Base-by-base conservation (phyloP, 495 filamentous ascomycete species). In the Penicillium soppii region DNA sequence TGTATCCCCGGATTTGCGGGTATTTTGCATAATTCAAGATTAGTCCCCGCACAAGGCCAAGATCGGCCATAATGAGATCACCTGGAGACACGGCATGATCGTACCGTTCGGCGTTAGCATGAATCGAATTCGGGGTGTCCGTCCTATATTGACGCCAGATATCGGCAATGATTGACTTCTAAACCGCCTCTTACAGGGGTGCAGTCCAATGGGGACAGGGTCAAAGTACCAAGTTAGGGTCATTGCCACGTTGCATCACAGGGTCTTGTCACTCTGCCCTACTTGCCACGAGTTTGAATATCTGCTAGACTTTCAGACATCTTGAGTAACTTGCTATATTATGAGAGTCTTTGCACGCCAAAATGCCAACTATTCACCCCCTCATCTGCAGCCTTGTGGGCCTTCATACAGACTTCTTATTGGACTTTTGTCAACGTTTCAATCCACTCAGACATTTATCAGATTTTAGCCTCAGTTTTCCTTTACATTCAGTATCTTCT, bases 251-350 rank as follows among this genome's bases (percentile, higher is more conserved):
- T 15, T 50, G 21, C 33, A 63, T 66, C 62, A 66, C 62, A 35
- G 47, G 62, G 46, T 33, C 54, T 23, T 25, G 57, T 66, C 62
- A 66, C 44, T 46, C 51, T 63, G 54, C 62, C 54, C 54, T 53
- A 45, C 56, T 26, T 30, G 7, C 26, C 15, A 36, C 19, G 20
- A 19, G 2, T 19, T 30, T 35, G 15, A 35, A n/a, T n/a, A n/a
- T n/a, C n/a, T n/a, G n/a, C n/a, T n/a, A n/a, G n/a, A n/a, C n/a
- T n/a, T n/a, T n/a, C n/a, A 15, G 12, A 26, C 4, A 22, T 1
- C 30, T 46, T 23, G 13, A 17, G 7, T 10, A 32, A 17, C 26
- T 21, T 5, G 21, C 21, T 50, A 53, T 47, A 58, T 49, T 46
- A 54, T 49, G 50, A 54, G 12, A 32, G 22, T 0, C n/a, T 10